Percentiles rank a stretch among this genome's conserved stretches.
These are phyloP conservation scores for Apophysomyces elegans DNA, from an alignment of 371 early-diverging fungal species.

Conservation along the genomic window DNA sequence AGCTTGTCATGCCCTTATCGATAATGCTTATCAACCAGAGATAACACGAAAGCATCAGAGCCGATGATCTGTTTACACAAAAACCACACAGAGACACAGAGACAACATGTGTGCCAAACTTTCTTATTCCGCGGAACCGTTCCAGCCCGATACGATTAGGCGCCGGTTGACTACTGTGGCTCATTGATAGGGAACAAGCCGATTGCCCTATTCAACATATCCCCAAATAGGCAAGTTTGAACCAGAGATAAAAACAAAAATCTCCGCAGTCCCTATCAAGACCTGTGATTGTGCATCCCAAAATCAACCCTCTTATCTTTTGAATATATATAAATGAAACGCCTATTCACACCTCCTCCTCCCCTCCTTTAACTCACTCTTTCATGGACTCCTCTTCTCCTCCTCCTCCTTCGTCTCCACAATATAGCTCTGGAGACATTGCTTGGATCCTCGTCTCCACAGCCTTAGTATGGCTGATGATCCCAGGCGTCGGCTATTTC, in stretches of 20 bases:
- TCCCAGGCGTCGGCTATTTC: slow-evolving; percentile 87
- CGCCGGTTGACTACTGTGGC: too few relatives aligned
- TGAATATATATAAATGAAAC: background rate
- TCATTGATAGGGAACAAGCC: background rate
- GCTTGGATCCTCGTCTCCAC: slow-evolving; percentile 73
- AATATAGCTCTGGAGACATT: slow-evolving; percentile 61
- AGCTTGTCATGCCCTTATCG: too few relatives aligned
- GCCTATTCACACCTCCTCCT: background rate
- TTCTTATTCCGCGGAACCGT: too few relatives aligned
- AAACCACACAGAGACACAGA: too few relatives aligned
- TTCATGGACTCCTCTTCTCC: background rate
- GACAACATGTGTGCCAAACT: too few relatives aligned
- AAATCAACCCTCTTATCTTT: background rate
- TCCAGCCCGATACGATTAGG: too few relatives aligned
- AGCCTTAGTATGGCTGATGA: slow-evolving; percentile 86
- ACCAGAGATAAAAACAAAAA: background rate
- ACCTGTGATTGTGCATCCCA: background rate
- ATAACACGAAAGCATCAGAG: too few relatives aligned
- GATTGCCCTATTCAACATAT: background rate
- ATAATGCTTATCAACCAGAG: too few relatives aligned
- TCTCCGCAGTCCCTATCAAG: slow-evolving; percentile 9
- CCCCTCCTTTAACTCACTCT: background rate
- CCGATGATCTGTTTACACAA: too few relatives aligned
- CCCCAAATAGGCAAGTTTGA: slow-evolving; percentile 4
- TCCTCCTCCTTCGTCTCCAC: background rate